A percentile compares a stretch with the other conserved stretches of the same genome.
Evolutionary conservation across 768 basidiomycete genomes (phyloP).

Genomic region (Leccinum subgranulosum): DNA sequence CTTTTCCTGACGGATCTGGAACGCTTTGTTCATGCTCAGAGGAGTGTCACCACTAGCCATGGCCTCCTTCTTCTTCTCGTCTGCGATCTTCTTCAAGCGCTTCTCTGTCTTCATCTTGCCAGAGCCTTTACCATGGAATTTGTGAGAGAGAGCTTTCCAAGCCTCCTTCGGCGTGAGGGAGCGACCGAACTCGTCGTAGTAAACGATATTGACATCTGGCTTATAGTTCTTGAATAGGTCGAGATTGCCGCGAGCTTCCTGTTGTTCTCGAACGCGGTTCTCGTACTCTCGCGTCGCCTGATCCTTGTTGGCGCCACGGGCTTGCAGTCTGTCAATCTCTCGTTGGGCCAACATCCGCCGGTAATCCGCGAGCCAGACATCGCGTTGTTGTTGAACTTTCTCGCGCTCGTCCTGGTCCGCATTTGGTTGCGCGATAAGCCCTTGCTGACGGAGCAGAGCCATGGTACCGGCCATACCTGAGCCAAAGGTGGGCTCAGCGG

Average conservation of each 20-base stretch:
- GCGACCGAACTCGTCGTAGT: slow-evolving; percentile 95
- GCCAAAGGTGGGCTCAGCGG: slow-evolving; percentile 73
- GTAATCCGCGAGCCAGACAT: slow-evolving; percentile 88
- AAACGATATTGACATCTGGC: slow-evolving; percentile 94
- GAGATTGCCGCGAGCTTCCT: slow-evolving; percentile 78
- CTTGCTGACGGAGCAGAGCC: slow-evolving; percentile 86
- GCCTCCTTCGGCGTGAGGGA: slow-evolving; percentile 90
- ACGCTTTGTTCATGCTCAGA: slow-evolving; percentile 90
- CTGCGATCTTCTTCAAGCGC: slow-evolving; percentile 93
- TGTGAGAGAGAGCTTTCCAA: slow-evolving; percentile 96
- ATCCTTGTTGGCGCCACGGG: slow-evolving; percentile 81
- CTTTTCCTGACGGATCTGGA: slow-evolving; percentile 90
- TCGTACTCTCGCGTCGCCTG: slow-evolving; percentile 94
- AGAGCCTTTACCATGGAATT: slow-evolving; percentile 97
- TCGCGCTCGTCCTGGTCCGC: slow-evolving; percentile 76
- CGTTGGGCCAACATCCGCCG: slow-evolving; percentile 71
- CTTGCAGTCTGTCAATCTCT: slow-evolving; percentile 73
- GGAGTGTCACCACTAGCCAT: slow-evolving; percentile 97
- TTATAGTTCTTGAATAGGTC: slow-evolving; percentile 93
- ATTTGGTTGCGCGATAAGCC: slow-evolving; percentile 66
- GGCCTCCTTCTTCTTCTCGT: slow-evolving; percentile 90
- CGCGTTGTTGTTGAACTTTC: slow-evolving; percentile 75
- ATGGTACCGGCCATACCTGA: slow-evolving; percentile 88
- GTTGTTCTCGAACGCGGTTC: slow-evolving; percentile 87
- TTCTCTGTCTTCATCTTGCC: slow-evolving; percentile 98